phyloP scores from a whole-genome alignment of 192 early-diverging fungal species.

The Coemansia sp. region DNA sequence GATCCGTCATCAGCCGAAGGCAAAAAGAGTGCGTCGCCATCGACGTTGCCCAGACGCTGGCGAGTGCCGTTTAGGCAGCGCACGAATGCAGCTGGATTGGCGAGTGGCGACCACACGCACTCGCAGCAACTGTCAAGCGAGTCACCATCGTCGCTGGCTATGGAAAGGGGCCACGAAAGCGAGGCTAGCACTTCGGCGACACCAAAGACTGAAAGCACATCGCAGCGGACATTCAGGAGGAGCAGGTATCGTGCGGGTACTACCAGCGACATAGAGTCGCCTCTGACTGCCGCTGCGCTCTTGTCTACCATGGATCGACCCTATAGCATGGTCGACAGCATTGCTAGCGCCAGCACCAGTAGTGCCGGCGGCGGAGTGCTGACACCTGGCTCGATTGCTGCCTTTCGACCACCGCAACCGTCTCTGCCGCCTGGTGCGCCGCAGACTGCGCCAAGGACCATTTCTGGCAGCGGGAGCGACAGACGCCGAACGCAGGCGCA shows the following conservation, averaged over 20 bases:
- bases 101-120: neutral
- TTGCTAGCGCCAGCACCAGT: constrained; percentile 19
- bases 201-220: neutral
- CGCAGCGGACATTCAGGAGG: constrained; percentile 15
- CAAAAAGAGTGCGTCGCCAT: constrained; percentile 38
- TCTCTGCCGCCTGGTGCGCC: neutral
- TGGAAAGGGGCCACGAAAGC: constrained; percentile 1
- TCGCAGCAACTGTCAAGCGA: constrained; percentile 7
- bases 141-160: neutral
- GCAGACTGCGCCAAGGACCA: neutral
- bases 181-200: constrained; percentile 4
- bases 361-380: neutral
- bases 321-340: constrained; percentile 48
- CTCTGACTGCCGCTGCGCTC: constrained; percentile 10
- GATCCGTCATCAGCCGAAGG: constrained; percentile 22
- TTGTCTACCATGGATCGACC: constrained; percentile 23
- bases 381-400: constrained; percentile 3
- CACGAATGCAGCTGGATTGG: neutral
- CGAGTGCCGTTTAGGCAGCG: constrained; percentile 42
- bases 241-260: constrained; percentile 47
- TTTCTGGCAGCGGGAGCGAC: neutral
- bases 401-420: neutral
- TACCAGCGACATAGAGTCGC: constrained; percentile 52
- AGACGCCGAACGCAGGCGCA: neutral
- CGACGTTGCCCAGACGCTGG: constrained; percentile 33